phyloP scores from a whole-genome alignment of 306 rosid species.

The Psophocarpus tetragonolobus region DNA sequence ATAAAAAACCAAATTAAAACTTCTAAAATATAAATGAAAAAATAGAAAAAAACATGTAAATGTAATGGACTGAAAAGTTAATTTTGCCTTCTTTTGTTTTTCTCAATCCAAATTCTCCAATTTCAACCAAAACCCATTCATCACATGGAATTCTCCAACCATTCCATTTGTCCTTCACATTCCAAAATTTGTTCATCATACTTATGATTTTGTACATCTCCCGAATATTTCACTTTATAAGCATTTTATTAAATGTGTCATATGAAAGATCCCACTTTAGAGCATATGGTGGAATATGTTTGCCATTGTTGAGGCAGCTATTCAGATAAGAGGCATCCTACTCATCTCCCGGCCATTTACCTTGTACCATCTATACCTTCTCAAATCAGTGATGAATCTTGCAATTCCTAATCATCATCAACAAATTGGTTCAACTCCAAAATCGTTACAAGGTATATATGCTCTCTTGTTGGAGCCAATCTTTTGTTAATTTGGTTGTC shows the following conservation, averaged over 20 bases:
- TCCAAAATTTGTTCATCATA: background rate
- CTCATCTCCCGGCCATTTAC: background rate
- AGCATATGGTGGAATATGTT: background rate
- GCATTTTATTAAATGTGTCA: background rate
- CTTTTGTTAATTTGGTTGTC: background rate
- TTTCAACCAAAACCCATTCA: background rate
- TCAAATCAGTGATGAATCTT: background rate
- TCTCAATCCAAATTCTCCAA: background rate
- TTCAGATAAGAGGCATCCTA: background rate
- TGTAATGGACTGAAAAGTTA: too few relatives aligned
- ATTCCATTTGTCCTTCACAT: background rate
- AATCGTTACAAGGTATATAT: background rate
- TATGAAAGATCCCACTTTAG: background rate
- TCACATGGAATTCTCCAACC: background rate
- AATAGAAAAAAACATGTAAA: too few relatives aligned
- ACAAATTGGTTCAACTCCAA: background rate
- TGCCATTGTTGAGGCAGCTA: background rate
- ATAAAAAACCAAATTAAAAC: too few relatives aligned
- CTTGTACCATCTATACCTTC: background rate
- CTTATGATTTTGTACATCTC: background rate
- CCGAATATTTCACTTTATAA: background rate
- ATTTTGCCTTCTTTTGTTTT: too few relatives aligned
- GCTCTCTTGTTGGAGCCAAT: background rate
- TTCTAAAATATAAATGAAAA: too few relatives aligned
- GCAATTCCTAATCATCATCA: slow-evolving; percentile 9